Evolutionary conservation across 768 basidiomycete genomes (phyloP).

Genomic region (Xerocomellus chrysenteron): DNA sequence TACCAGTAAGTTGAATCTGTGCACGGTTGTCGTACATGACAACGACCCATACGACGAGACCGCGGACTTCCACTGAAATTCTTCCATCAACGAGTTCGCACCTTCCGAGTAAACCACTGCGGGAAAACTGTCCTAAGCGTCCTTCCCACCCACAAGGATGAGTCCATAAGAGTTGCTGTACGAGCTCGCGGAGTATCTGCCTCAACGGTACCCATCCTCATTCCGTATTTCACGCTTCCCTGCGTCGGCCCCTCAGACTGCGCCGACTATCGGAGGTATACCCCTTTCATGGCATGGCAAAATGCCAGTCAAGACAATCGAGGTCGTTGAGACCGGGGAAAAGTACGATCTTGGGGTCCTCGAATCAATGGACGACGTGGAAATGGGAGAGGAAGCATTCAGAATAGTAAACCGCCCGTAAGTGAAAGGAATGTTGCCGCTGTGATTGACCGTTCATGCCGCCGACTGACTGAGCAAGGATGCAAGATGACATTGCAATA

Average conservation of each 20-base stretch:
- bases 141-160: slow-evolving; percentile 44
- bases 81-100: slow-evolving; percentile 56
- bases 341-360: slow-evolving; percentile 51
- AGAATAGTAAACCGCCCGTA: slow-evolving; percentile 61
- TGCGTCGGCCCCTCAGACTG: background rate
- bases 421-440: slow-evolving; percentile 26
- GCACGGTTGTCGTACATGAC: background rate
- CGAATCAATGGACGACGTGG: slow-evolving; percentile 22
- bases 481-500: slow-evolving; percentile 58
- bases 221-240: slow-evolving; percentile 51
- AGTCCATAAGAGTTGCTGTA: slow-evolving; percentile 57
- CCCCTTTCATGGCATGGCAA: slow-evolving; percentile 41
- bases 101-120: slow-evolving; percentile 51
- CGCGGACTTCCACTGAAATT: background rate
- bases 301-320: slow-evolving; percentile 53
- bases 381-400: slow-evolving; percentile 55
- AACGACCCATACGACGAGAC: background rate
- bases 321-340: slow-evolving; percentile 49
- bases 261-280: slow-evolving; percentile 24
- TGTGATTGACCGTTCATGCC: background rate
- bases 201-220: slow-evolving; percentile 59
- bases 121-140: slow-evolving; percentile 50
- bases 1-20: slow-evolving; percentile 55
- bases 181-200: slow-evolving; percentile 68
- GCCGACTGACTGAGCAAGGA: slow-evolving; percentile 28